Evolutionary conservation across 495 filamentous ascomycete genomes (phyloP), one percentile per base, ranked within the genome.

Genomic region (Xylaria bambusicola): DNA sequence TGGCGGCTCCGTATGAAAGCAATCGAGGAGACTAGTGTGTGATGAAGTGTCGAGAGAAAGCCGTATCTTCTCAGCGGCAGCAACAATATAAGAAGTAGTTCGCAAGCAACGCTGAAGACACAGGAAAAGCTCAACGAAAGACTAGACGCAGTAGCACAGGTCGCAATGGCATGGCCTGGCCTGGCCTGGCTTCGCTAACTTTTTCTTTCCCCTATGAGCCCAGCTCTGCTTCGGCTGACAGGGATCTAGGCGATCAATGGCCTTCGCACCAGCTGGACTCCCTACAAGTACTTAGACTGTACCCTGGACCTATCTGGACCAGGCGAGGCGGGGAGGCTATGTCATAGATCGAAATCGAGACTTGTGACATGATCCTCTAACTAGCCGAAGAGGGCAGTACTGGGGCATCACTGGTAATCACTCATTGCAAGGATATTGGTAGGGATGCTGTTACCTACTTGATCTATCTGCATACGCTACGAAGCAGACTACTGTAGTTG

Each of bases 231-330:
- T 31, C n/a, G 10, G 8, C 24, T 15, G 40, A 10, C 52, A 54
- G 26, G 52, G 52, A 23, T 54, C 18, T 4, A 6, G 52, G 36
- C 38, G 52, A 54, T 54, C 52, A 42, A 44, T 54, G 24, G 38
- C 24, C 26, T 50, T 50, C 55, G 31, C 54, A 58, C 41, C 18
- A 40, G 55, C 54, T 48, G 55, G 53, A 26, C n/a, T n/a, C n/a
- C n/a, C n/a, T n/a, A n/a, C n/a, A n/a, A n/a, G n/a, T n/a, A 29
- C 17, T 20, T 12, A 24, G 10, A 47, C n/a, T 6, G 26, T 10
- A 49, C 21, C 51, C 29, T 47, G 44, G 21, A 42, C 55, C 21
- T 48, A 21, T 58, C 44, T 38, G 40, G 52, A 54, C 52, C 38
- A 31, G 38, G 52, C 9, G 21, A 44, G 52, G 52, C n/a, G 52